A percentile compares a stretch with the other conserved stretches of the same genome.
Conservation (phyloP, 371 early-diverging fungal genomes). For the Zancudomyces culisetae region DNA sequence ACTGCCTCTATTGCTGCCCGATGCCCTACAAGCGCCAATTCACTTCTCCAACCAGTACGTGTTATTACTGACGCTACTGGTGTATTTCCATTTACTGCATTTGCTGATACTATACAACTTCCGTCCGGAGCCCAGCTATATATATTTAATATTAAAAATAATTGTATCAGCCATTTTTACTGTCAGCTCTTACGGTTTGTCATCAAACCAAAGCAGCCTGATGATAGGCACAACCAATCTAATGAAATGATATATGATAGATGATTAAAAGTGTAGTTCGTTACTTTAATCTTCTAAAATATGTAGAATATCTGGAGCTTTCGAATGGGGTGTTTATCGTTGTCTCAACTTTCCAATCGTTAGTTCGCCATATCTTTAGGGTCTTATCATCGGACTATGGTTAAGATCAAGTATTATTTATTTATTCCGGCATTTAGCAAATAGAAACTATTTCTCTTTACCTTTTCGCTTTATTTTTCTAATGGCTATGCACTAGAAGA, state of each 20-base stretch:
- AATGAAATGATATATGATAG: too few relatives aligned
- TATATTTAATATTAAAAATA: neutral
- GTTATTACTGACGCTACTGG: constrained; percentile 68
- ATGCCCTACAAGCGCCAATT: constrained; percentile 78
- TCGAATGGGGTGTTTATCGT: constrained; percentile 54
- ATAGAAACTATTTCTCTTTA: neutral
- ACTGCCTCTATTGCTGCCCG: constrained; percentile 75
- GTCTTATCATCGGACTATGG: constrained; percentile 77
- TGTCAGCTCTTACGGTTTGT: neutral
- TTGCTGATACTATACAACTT: constrained; percentile 65
- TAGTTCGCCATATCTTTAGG: constrained; percentile 65
- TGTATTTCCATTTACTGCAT: constrained; percentile 65
- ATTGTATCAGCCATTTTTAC: neutral
- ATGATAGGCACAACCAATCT: too few relatives aligned
- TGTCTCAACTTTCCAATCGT: constrained; percentile 65
- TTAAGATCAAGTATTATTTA: neutral
- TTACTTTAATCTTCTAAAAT: constrained; percentile 64
- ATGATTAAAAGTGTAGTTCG: too few relatives aligned
- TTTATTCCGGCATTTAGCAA: too few relatives aligned
- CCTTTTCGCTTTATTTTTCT: neutral
- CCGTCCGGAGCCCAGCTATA: constrained; percentile 84
- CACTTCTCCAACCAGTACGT: constrained; percentile 58
- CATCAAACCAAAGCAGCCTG: neutral
- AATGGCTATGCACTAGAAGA: neutral
- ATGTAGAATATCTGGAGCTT: constrained; percentile 54